These are phyloP conservation scores for Thermomucor indicae-seudaticae DNA, from an alignment of 371 early-diverging fungal species.

Conservation along the genomic window DNA sequence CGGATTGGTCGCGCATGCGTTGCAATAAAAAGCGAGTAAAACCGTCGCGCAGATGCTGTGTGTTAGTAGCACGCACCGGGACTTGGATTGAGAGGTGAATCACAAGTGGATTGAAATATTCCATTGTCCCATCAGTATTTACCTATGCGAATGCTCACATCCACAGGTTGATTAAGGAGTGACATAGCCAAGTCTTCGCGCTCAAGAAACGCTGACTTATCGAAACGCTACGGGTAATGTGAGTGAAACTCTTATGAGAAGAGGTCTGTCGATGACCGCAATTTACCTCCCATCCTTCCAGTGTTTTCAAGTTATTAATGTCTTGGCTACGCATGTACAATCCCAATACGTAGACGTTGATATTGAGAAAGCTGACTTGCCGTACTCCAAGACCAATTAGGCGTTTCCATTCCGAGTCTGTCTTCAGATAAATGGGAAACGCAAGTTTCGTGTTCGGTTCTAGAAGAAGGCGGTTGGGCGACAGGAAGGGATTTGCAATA, in stretches of 20 bases:
- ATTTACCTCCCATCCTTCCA: slow-evolving; percentile 37
- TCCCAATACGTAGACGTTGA: slow-evolving; percentile 66
- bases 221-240: too few relatives aligned
- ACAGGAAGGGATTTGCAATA: not conserved
- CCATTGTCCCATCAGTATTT: not conserved
- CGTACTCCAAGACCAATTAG: slow-evolving; percentile 67
- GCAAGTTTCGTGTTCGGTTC: slow-evolving; percentile 31
- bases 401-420: slow-evolving; percentile 32
- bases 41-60: slow-evolving; percentile 71
- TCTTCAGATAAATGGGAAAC: slow-evolving; percentile 34
- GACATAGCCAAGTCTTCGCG: slow-evolving; percentile 22
- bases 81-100: slow-evolving; percentile 16
- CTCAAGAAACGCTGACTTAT: slow-evolving; percentile 31
- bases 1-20: slow-evolving; percentile 38
- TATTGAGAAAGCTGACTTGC: slow-evolving; percentile 62
- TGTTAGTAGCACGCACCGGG: slow-evolving; percentile 60
- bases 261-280: too few relatives aligned
- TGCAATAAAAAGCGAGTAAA: slow-evolving; percentile 57
- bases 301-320: slow-evolving; percentile 20
- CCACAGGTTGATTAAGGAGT: slow-evolving; percentile 40
- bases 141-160: slow-evolving; percentile 43
- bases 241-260: too few relatives aligned
- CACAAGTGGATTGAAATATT: not conserved
- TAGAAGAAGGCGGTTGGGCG: slow-evolving; percentile 1
- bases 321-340: slow-evolving; percentile 54